Conservation (phyloP, 352 stramenopile species). For the Aphanomyces euteiches region DNA sequence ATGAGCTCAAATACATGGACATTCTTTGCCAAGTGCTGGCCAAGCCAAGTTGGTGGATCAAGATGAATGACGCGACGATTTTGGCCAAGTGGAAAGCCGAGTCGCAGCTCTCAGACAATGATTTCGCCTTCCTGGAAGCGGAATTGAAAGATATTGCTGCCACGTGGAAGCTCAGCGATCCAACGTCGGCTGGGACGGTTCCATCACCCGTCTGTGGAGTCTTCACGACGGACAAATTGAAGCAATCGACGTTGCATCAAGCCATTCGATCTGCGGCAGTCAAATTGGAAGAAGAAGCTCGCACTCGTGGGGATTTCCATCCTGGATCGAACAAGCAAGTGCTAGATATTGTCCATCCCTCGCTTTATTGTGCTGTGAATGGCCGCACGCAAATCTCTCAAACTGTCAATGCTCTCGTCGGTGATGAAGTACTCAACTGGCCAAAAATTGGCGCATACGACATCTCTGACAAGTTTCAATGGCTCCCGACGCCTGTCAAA, state of each 20-base stretch:
- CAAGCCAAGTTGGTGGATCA: conserved; percentile 46
- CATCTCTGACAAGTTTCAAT: conserved; percentile 37
- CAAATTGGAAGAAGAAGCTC: conserved; percentile 30
- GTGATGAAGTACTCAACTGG: not conserved
- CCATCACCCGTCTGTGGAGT: conserved; percentile 10
- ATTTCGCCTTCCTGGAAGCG: conserved; percentile 23
- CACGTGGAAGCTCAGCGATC: conserved; percentile 32
- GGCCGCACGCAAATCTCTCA: conserved; percentile 33
- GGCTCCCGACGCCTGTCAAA: conserved; percentile 42
- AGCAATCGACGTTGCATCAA: conserved; percentile 35
- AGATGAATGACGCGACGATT: conserved; percentile 36
- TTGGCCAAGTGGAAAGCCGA: conserved; percentile 36
- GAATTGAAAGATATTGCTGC: conserved; percentile 39
- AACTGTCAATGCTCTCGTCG: not conserved
- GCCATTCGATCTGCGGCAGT: conserved; percentile 42
- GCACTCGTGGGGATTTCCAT: conserved; percentile 51
- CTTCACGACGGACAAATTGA: conserved; percentile 5
- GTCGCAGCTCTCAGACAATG: not conserved
- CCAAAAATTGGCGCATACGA: not conserved
- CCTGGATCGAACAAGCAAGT: conserved; percentile 47
- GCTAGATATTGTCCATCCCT: conserved; percentile 57
- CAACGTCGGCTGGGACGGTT: conserved; percentile 2
- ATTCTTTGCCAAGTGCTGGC: conserved; percentile 35
- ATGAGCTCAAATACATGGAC: conserved; percentile 24
- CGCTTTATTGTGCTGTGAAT: conserved; percentile 54